phyloP scores from a whole-genome alignment of 2,329 filamentous ascomycete species.

The Microthyrium microscopicum region DNA sequence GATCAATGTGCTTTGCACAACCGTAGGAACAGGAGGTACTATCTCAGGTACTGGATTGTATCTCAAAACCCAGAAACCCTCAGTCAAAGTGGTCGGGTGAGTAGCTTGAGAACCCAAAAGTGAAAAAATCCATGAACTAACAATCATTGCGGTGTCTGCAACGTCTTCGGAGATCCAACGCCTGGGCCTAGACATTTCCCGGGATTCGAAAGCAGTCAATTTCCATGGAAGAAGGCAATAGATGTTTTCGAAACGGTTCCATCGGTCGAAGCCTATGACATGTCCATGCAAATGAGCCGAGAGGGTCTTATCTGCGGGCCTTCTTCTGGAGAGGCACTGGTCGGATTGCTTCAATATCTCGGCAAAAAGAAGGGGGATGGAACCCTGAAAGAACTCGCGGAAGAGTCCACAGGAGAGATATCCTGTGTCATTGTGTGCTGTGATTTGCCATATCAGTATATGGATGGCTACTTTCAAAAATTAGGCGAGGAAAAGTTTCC shows the following conservation, averaged over 20 bases:
- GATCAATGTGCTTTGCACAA: slow-evolving; percentile 38
- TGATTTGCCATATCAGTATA: slow-evolving; percentile 47
- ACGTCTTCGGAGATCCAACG: slow-evolving; percentile 38
- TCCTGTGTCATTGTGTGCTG: slow-evolving; percentile 45
- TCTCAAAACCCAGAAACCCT: slow-evolving; percentile 9
- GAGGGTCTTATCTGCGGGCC: slow-evolving; percentile 44
- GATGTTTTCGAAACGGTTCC: slow-evolving; percentile 41
- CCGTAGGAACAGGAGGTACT: slow-evolving; percentile 39
- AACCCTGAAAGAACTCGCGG: slow-evolving; percentile 27
- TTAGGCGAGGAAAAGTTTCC: slow-evolving; percentile 32
- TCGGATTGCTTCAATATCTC: slow-evolving; percentile 34
- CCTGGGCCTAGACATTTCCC: slow-evolving; percentile 39
- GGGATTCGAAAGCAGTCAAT: slow-evolving; percentile 33
- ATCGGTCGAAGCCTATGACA: slow-evolving; percentile 34
- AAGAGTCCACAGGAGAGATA: slow-evolving; percentile 26
- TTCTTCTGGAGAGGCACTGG: slow-evolving; percentile 42
- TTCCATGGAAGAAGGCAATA: slow-evolving; percentile 40
- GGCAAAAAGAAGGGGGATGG: slow-evolving; percentile 30
- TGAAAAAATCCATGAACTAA: slow-evolving; percentile 13
- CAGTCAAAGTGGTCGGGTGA: slow-evolving; percentile 12
- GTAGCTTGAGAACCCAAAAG: slow-evolving; percentile 9
- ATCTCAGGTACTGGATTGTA: slow-evolving; percentile 10
- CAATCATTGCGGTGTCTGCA: slow-evolving; percentile 32
- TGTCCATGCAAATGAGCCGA: slow-evolving; percentile 38
- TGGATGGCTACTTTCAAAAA: slow-evolving; percentile 43